A percentile compares a stretch with the other conserved stretches of the same genome.
Conservation (phyloP, 495 filamentous ascomycete species). For the Talaromyces liani region DNA sequence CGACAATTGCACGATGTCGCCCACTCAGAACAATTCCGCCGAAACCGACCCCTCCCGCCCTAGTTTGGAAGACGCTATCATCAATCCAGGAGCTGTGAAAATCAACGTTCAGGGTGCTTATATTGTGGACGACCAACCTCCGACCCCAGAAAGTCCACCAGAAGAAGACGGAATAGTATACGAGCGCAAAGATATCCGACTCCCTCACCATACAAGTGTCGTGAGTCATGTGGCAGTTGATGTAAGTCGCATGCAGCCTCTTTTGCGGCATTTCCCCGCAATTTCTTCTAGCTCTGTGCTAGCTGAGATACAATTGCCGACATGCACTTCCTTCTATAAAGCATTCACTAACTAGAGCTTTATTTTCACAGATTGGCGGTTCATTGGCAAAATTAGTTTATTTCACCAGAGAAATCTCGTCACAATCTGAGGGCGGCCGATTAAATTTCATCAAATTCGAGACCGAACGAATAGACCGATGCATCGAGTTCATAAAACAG, state of each 20-base stretch:
- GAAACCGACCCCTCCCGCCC: conserved; percentile 9
- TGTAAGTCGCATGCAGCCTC: conserved; percentile 46
- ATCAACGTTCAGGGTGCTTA: conserved; percentile 96
- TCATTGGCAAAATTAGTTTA: conserved; percentile 94
- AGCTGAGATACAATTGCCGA: neutral
- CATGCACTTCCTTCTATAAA: neutral
- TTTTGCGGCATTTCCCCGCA: conserved; percentile 24
- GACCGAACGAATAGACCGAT: conserved; percentile 84
- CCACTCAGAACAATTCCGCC: neutral
- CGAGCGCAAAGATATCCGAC: conserved; percentile 84
- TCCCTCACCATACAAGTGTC: conserved; percentile 86
- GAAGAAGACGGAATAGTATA: conserved; percentile 57
- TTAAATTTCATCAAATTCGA: conserved; percentile 94
- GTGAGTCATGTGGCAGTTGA: conserved; percentile 96
- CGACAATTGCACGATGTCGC: conserved; percentile 9
- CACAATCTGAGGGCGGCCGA: conserved; percentile 74
- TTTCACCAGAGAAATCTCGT: conserved; percentile 80
- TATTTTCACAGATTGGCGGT: conserved; percentile 69
- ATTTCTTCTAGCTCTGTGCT: neutral
- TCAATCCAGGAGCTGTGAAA: conserved; percentile 74
- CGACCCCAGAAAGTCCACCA: conserved; percentile 39
- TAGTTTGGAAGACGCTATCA: conserved; percentile 59
- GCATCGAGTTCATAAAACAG: conserved; percentile 78
- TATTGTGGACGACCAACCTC: conserved; percentile 75
- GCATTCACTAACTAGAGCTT: neutral